phyloP scores from a whole-genome alignment of 1,284 basidiomycete genomes.

The Fomitiporia mediterranea region DNA sequence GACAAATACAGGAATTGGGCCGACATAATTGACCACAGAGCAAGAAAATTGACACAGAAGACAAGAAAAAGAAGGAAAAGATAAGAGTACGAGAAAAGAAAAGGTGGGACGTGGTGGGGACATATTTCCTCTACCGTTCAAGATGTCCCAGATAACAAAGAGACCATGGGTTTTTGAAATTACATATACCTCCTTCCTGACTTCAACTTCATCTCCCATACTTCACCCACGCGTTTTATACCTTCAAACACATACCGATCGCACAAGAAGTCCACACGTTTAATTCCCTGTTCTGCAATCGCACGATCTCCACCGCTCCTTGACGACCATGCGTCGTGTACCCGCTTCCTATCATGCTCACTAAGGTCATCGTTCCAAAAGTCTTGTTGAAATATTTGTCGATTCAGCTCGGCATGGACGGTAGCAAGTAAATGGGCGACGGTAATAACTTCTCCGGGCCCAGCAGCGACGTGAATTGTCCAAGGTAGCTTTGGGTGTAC shows the following conservation, averaged over 20 bases:
- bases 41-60: no score
- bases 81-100: no score
- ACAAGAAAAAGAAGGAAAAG: no score
- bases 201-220: constrained; percentile 18
- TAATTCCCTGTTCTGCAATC: constrained; percentile 14
- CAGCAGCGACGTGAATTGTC: constrained; percentile 7
- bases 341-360: constrained; percentile 16
- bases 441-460: constrained; percentile 11
- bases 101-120: no score
- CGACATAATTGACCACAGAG: no score
- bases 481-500: constrained; percentile 12
- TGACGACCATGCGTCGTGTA: constrained; percentile 8
- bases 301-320: constrained; percentile 1
- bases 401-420: constrained; percentile 1
- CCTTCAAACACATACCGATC: constrained; percentile 15
- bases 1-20: no score
- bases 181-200: constrained; percentile 9
- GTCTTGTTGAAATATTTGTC: constrained; percentile 5
- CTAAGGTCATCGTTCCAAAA: constrained; percentile 13
- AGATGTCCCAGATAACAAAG: no score
- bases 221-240: constrained; percentile 8
- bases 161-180: no score
- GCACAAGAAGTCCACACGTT: constrained; percentile 16
- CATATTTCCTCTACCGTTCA: no score
- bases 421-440: constrained; percentile 12